phyloP scores from a whole-genome alignment of 2,329 filamentous ascomycete species.

The Tolypocladium tropicale region DNA sequence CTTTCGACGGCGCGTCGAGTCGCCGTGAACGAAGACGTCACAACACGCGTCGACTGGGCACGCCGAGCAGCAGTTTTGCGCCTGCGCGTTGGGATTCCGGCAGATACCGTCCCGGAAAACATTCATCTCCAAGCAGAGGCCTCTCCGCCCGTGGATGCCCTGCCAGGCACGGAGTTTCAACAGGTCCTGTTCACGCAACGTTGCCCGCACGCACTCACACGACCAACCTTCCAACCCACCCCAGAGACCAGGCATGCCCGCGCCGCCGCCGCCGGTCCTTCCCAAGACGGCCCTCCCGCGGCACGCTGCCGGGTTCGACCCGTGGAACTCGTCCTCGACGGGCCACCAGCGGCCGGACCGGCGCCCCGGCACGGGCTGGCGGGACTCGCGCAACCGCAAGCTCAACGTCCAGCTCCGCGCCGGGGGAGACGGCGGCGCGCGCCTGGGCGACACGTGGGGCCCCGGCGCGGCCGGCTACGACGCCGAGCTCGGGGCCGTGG shows the following conservation, averaged over 20 bases:
- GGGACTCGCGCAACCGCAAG: constrained; percentile 58
- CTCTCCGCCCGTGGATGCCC: neutral
- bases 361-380: constrained; percentile 55
- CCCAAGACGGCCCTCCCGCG: constrained; percentile 29
- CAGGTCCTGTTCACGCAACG: neutral
- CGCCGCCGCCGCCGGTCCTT: constrained; percentile 5
- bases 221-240: neutral
- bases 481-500: constrained; percentile 23
- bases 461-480: neutral
- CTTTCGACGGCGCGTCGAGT: neutral
- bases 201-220: neutral
- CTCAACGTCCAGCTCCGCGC: constrained; percentile 58
- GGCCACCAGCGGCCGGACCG: constrained; percentile 73
- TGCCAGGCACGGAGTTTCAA: neutral
- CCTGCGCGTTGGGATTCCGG: too few species aligned
- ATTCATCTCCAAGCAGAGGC: neutral
- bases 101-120: neutral
- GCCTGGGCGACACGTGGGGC: neutral
- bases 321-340: constrained; percentile 63
- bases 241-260: neutral
- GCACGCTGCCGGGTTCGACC: constrained; percentile 43
- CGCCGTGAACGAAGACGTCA: neutral
- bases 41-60: neutral
- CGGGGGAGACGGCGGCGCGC: constrained; percentile 40
- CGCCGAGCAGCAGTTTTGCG: neutral